These are phyloP conservation scores for Tylopilus sp. DNA, from an alignment of 768 basidiomycete species.

Conservation along the genomic window DNA sequence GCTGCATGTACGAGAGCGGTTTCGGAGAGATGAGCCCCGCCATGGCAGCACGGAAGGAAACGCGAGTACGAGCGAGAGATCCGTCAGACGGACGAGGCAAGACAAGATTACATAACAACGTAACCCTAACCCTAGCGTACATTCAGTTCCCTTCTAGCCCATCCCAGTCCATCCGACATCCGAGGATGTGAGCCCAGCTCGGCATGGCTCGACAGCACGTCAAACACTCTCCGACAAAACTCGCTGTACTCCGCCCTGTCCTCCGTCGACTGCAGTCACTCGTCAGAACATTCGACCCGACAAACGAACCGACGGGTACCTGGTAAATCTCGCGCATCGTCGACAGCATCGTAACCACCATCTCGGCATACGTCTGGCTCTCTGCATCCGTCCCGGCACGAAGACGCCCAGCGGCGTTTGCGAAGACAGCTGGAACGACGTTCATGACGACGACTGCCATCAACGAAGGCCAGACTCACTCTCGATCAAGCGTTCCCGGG, in stretches of 20 bases:
- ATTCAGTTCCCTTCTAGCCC: slow-evolving; percentile 17
- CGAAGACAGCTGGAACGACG: slow-evolving; percentile 41
- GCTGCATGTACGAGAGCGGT: slow-evolving; percentile 63
- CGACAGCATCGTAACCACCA: slow-evolving; percentile 45
- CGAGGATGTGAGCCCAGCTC: slow-evolving; percentile 33
- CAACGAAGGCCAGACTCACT: slow-evolving; percentile 28
- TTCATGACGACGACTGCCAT: slow-evolving; percentile 7
- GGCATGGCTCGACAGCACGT: slow-evolving; percentile 25
- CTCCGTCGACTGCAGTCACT: slow-evolving; percentile 7
- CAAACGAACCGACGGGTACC: slow-evolving; percentile 31
- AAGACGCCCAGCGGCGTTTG: slow-evolving; percentile 40
- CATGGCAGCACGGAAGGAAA: slow-evolving; percentile 35
- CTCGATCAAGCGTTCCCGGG: slow-evolving; percentile 38
- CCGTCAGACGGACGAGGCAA: neutral
- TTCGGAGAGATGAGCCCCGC: slow-evolving; percentile 62
- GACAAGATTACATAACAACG: slow-evolving; percentile 22
- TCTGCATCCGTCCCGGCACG: slow-evolving; percentile 28
- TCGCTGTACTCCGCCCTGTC: slow-evolving; percentile 30
- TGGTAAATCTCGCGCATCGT: slow-evolving; percentile 47
- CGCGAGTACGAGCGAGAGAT: slow-evolving; percentile 9
- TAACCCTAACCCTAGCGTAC: slow-evolving; percentile 25
- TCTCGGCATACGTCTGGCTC: slow-evolving; percentile 39
- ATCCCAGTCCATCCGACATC: slow-evolving; percentile 31
- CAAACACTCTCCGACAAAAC: slow-evolving; percentile 36
- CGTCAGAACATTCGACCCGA: slow-evolving; percentile 5